Evolutionary conservation across 2,329 filamentous ascomycete species (phyloP).

Genomic region (Orbilia ellipsospora): DNA sequence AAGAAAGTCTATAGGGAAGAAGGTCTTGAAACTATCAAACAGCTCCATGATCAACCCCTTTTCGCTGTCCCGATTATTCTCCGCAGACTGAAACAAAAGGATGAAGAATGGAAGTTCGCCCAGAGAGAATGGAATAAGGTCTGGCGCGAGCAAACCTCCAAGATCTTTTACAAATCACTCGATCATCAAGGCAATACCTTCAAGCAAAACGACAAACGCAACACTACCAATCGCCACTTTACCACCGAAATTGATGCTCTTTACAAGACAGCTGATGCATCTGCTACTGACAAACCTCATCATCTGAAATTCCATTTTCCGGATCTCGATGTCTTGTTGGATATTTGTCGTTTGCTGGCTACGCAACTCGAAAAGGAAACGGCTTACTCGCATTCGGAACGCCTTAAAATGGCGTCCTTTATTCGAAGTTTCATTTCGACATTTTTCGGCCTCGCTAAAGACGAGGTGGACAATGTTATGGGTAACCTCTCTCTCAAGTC

Average conservation of each 20-base stretch:
- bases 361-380: constrained; percentile 67
- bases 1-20: constrained; percentile 94
- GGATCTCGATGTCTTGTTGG: constrained; percentile 60
- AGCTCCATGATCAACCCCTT: constrained; percentile 85
- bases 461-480: constrained; percentile 74
- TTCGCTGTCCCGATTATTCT: constrained; percentile 89
- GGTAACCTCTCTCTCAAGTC: constrained; percentile 76
- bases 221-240: constrained; percentile 88
- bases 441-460: constrained; percentile 80
- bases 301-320: constrained; percentile 73
- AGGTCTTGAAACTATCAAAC: constrained; percentile 84
- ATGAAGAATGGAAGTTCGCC: constrained; percentile 96
- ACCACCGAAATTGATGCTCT: constrained; percentile 83
- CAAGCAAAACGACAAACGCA: constrained; percentile 88
- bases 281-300: constrained; percentile 71
- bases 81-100: constrained; percentile 90
- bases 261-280: constrained; percentile 67
- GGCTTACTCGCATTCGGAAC: constrained; percentile 71
- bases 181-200: constrained; percentile 95
- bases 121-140: constrained; percentile 99
- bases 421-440: constrained; percentile 79
- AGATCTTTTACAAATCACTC: constrained; percentile 93
- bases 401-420: constrained; percentile 78
- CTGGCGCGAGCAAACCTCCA: constrained; percentile 94
- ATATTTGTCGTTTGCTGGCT: constrained; percentile 66